Evolutionary conservation across 495 filamentous ascomycete genomes (phyloP).

Genomic region (Aspergillus heteromorphus): DNA sequence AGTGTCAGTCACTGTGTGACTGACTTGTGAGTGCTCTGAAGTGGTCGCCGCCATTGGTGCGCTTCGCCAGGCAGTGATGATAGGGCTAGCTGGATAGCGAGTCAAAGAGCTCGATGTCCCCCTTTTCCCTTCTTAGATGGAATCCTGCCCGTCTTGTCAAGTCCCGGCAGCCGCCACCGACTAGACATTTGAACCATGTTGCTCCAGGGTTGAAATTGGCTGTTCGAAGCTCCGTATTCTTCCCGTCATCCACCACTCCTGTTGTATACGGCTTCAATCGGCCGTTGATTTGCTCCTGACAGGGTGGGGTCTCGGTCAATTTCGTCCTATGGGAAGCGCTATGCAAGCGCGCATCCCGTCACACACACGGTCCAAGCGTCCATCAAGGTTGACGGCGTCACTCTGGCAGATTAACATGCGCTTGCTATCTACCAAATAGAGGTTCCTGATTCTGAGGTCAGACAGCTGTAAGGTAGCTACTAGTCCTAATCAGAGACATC

Average conservation of each 20-base stretch:
- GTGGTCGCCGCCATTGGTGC: not conserved
- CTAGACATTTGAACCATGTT: constrained; percentile 17
- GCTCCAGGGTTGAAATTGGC: constrained; percentile 4
- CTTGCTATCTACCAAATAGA: constrained; percentile 25
- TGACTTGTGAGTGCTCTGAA: not conserved
- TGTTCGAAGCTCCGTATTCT: not conserved
- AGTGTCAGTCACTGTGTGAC: constrained; percentile 12
- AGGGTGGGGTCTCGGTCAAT: constrained; percentile 10
- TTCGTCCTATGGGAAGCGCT: constrained; percentile 23
- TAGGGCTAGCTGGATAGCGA: not conserved
- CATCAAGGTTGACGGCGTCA: constrained; percentile 5
- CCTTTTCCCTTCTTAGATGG: not conserved
- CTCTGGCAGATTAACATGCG: constrained; percentile 1
- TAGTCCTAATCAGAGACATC: constrained; percentile 17
- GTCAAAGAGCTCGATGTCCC: not conserved
- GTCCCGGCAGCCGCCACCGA: constrained; percentile 8
- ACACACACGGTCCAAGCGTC: constrained; percentile 14
- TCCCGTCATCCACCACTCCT: not conserved
- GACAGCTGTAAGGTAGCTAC: not conserved
- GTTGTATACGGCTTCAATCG: not conserved
- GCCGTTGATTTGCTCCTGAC: constrained; percentile 15
- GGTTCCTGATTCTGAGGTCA: not conserved
- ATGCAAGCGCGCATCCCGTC: constrained; percentile 36
- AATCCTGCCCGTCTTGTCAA: constrained; percentile 5
- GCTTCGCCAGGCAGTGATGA: not conserved